Conservation (phyloP, 495 filamentous ascomycete species). For the Podospora tetraspora region DNA sequence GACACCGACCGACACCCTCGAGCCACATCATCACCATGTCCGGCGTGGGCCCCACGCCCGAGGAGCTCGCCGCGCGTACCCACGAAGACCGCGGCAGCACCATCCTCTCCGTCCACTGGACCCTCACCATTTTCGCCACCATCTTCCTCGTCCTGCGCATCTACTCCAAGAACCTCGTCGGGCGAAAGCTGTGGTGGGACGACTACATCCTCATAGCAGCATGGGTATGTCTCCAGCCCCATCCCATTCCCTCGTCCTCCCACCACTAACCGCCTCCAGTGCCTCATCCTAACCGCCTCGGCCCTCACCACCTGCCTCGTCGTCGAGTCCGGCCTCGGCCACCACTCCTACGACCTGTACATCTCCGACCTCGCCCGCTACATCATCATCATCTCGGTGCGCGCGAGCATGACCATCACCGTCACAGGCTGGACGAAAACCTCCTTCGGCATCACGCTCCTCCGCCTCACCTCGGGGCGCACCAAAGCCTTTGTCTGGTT, state of each 20-base stretch:
- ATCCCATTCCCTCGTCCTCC: neutral
- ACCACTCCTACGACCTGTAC: slow-evolving; percentile 24
- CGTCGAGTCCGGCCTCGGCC: slow-evolving; percentile 16
- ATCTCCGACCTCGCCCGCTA: slow-evolving; percentile 5
- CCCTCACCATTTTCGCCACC: neutral
- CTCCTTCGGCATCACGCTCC: slow-evolving; percentile 31
- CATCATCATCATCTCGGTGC: slow-evolving; percentile 10
- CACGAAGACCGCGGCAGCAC: slow-evolving; percentile 3
- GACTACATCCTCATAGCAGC: slow-evolving; percentile 24
- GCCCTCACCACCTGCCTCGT: slow-evolving; percentile 5
- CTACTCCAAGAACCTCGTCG: slow-evolving; percentile 1
- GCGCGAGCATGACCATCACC: slow-evolving; percentile 19
- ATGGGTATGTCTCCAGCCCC: slow-evolving; percentile 20
- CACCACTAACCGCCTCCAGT: neutral
- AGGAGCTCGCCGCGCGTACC: neutral
- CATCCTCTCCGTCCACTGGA: slow-evolving; percentile 1
- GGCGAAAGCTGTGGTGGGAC: slow-evolving; percentile 10
- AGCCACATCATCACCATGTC: neutral
- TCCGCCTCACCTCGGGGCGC: slow-evolving; percentile 30
- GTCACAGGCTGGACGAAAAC: slow-evolving; percentile 29
- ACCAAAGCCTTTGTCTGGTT: slow-evolving; percentile 15
- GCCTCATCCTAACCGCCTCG: neutral
- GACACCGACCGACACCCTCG: neutral
- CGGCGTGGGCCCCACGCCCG: neutral
- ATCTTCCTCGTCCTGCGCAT: slow-evolving; percentile 7